phyloP scores from a whole-genome alignment of 2,329 filamentous ascomycete species.

The Drechslerella coelobrocha region DNA sequence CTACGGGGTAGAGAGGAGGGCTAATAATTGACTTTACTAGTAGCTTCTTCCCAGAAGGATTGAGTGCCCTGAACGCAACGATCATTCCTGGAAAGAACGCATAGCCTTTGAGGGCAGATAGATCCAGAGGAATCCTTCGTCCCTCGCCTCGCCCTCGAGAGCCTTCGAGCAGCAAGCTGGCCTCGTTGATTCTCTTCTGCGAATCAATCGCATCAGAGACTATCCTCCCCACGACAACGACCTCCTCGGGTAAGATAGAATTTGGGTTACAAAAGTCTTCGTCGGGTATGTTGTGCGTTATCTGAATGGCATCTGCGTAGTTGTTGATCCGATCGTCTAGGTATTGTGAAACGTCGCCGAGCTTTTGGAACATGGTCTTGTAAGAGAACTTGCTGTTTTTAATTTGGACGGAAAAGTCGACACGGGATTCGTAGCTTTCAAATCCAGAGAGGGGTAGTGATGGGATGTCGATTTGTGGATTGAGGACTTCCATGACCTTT shows the following conservation, averaged over 20 bases:
- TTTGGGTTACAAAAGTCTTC: conserved; percentile 82
- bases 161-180: conserved; percentile 86
- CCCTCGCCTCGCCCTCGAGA: conserved; percentile 84
- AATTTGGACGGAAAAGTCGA: conserved; percentile 70
- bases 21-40: conserved; percentile 77
- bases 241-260: conserved; percentile 73
- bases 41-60: conserved; percentile 84
- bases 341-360: conserved; percentile 89
- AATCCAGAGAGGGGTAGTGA: conserved; percentile 73
- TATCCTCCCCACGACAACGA: conserved; percentile 89
- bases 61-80: conserved; percentile 83
- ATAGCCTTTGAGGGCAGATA: conserved; percentile 72
- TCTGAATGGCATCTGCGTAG: conserved; percentile 75
- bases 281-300: conserved; percentile 77
- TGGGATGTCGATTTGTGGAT: conserved; percentile 68
- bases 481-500: conserved; percentile 82
- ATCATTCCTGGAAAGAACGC: conserved; percentile 96
- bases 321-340: conserved; percentile 95
- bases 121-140: conserved; percentile 77
- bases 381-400: conserved; percentile 89
- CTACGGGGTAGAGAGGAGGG: conserved; percentile 74
- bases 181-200: conserved; percentile 73
- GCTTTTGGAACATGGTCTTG: conserved; percentile 92
- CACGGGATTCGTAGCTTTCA: conserved; percentile 69
- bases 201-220: conserved; percentile 86